Evolutionary conservation across 169 alveolate species (phyloP).

Genomic region (Babesia microti): DNA sequence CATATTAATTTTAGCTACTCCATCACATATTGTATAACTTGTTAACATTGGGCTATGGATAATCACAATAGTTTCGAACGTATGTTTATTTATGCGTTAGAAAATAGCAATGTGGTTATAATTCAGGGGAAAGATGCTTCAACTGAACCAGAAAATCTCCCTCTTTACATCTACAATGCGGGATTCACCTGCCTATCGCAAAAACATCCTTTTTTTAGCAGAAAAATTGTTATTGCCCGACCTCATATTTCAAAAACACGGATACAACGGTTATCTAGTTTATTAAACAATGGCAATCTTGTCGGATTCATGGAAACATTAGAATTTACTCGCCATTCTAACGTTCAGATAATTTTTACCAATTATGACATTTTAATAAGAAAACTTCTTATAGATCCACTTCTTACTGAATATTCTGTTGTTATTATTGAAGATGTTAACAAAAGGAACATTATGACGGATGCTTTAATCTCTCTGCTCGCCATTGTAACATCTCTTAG

Average conservation of each 20-base stretch:
- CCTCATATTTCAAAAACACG: no score
- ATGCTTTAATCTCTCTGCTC: constrained; percentile 38
- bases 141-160: constrained; percentile 16
- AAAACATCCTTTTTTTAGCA: no score
- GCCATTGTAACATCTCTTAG: constrained; percentile 13
- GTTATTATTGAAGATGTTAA: constrained; percentile 45
- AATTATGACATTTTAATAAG: constrained; percentile 19
- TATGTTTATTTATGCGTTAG: constrained; percentile 29
- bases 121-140: constrained; percentile 26
- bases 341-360: constrained; percentile 21
- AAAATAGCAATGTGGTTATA: constrained; percentile 22
- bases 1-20: constrained; percentile 6
- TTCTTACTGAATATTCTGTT: constrained; percentile 52
- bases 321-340: background rate
- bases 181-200: constrained; percentile 39
- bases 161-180: constrained; percentile 27
- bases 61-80: no score
- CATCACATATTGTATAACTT: no score
- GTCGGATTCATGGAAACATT: background rate
- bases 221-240: no score
- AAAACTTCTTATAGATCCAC: constrained; percentile 47
- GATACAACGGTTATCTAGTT: background rate
- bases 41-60: no score
- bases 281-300: background rate
- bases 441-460: constrained; percentile 38